Evolutionary conservation across 352 stramenopile species (phyloP).

Genomic region (Phytophthora fragariaefolia): DNA sequence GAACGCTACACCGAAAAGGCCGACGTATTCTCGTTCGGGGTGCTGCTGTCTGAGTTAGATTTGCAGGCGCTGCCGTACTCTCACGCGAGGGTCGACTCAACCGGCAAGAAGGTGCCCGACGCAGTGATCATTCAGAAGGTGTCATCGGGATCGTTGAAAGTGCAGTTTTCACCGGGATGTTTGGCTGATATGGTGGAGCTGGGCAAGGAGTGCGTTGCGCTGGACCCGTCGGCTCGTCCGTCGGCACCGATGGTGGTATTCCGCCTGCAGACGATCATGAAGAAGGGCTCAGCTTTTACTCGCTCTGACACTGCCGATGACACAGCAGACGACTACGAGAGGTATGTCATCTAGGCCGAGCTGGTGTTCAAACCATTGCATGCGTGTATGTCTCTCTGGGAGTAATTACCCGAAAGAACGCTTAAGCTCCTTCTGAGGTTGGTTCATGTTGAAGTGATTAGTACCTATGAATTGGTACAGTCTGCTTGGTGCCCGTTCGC

Average conservation of each 20-base stretch:
- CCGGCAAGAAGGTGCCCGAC: neutral
- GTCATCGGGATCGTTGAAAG: neutral
- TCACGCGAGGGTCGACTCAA: neutral
- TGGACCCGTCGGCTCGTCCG: neutral
- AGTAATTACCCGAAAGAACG: no score
- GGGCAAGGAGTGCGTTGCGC: neutral
- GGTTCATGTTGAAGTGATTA: constrained; percentile 2
- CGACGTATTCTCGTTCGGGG: neutral
- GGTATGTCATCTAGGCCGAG: constrained; percentile 5
- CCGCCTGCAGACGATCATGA: constrained; percentile 22
- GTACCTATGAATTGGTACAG: neutral
- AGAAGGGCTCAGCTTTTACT: neutral
- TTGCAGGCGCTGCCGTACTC: neutral
- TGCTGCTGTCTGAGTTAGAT: neutral
- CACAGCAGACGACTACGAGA: neutral
- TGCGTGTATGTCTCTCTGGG: no score
- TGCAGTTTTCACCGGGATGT: neutral
- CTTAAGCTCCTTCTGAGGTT: no score
- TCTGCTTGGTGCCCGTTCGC: neutral
- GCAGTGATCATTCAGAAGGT: neutral
- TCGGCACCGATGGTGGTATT: constrained; percentile 24
- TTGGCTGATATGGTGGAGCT: neutral
- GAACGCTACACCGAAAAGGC: neutral
- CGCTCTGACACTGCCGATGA: neutral
- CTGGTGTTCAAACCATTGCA: no score